Base-by-base conservation (phyloP, 73 alveolate species). In the Symbiodinium pilosum region DNA sequence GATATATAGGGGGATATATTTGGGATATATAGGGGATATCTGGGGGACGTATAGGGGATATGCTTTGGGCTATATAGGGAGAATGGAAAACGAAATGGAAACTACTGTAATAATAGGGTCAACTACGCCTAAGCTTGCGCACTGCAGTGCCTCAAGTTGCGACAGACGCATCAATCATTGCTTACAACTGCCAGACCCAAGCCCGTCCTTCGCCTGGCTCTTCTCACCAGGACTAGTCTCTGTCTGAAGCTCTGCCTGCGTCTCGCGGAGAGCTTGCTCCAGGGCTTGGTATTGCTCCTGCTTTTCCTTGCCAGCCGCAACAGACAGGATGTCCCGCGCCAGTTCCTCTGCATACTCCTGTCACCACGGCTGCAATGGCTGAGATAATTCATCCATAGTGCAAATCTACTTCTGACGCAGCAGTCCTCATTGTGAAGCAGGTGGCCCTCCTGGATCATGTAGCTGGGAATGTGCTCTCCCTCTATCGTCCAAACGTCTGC, bases 401-500 rank as follows among this genome's bases (percentile, higher is more conserved):
- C 73, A 16, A 26, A 12, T 30, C 41, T 36, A 8, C 5, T 9
- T n/a, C 36, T 69, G 34, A 4, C 18, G 84, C 41, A 24, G 12
- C 41, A 30, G 43, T 54, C 94, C 94, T 87, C 68, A 7, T 56
- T 59, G n/a, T 52, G 85, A 18, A 24, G 85, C 71, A 87, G 56
- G 44, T 52, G 44, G 4, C 94, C 94, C 30, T 47, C n/a, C 11
- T 83, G 94, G 16, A 87, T 85, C 86, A 87, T 39, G 85, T 43
- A 56, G 42, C 64, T 54, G 30, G 94, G 94, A 21, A 87, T 36
- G 28, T 87, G 94, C 52, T 87, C 94, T 20, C 94, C 94, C 81
- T 87, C 94, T 54, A 87, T 11, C 43, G 94, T 87, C 94, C 94
- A 87, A 20, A 87, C 94, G 40, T 87, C 94, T 9, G 94, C 94